Evolutionary conservation across 2,329 filamentous ascomycete species (phyloP), one percentile per base, ranked within the genome.

Genomic region (Aspergillus sp.): DNA sequence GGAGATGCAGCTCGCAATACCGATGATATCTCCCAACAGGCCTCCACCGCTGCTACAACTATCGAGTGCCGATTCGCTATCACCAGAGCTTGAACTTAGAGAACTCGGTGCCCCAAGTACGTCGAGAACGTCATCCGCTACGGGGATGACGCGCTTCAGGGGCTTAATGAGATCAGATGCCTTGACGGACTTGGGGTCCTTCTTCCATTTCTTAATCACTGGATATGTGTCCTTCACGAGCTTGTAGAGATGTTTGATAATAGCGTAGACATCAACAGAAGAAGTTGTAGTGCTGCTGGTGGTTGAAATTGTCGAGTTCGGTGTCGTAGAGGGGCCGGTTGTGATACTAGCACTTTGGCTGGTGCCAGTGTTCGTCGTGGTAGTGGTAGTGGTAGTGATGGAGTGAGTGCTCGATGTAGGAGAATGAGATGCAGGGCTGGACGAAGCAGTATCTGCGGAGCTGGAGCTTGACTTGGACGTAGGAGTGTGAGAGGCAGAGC

Each of bases 1-100:
- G 17, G 50, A 38, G 50, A 53, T 38, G 50, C 50, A 53, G 50
- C 50, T 53, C 17, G 38, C 50, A 36, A 53, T 53, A 0, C 50
- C 36, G 28, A 39, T 12, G n/a, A 53, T 13, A 19, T 50, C 47
- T 50, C 47, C 47, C 23, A 50, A n/a, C 3, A 50, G 47, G n/a
- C 47, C 45, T n/a, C 45, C 47, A 3, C 47, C 47, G 17, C 47
- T 50, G 50, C 50, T 39, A 13, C 28, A 53, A 13, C 47, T 17
- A 5, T 45, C 41, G 5, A 36, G 32, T 1, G 5, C 32, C n/a
- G 47, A 28, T 2, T 23, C 30, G 19, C 50, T 28, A 15, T 15
- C 32, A 21, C n/a, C 30, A 17, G 50, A 53, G 50, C 50, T 39
- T 8, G 19, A 30, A 4, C 30, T 23, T n/a, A 32, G 2, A 19